A percentile compares a stretch with the other conserved stretches of the same genome.
Conservation (phyloP, 352 stramenopile species). For the Phytophthora syringae region DNA sequence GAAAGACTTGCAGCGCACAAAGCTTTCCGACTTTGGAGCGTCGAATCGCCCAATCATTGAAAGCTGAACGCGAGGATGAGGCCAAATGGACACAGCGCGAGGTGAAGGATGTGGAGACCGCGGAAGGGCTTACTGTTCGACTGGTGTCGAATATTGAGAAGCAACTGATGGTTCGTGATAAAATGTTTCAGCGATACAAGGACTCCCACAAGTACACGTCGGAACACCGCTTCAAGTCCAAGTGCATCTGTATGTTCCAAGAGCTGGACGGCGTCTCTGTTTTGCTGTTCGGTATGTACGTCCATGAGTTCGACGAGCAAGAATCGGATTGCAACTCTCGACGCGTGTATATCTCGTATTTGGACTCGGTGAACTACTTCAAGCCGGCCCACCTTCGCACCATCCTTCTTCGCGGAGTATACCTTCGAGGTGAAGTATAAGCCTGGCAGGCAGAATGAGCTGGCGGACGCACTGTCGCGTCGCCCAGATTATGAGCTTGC, state of each 20-base stretch:
- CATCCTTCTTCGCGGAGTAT: too few species aligned
- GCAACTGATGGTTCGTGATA: conserved; percentile 94
- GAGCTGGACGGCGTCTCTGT: conserved; percentile 99
- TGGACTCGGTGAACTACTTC: conserved; percentile 99
- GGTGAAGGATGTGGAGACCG: conserved; percentile 92
- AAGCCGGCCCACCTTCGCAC: conserved; percentile 96
- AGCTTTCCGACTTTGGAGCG: conserved; percentile 96
- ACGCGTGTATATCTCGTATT: conserved; percentile 98
- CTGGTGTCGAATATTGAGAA: conserved; percentile 97
- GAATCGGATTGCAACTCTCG: conserved; percentile 95
- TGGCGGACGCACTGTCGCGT: too few species aligned
- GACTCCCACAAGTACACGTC: conserved; percentile 90
- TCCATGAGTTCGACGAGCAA: conserved; percentile 99
- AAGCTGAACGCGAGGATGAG: conserved; percentile 89
- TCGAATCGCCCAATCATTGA: conserved; percentile 89
- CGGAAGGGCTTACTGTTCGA: conserved; percentile 93
- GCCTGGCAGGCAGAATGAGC: too few species aligned
- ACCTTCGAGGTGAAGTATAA: too few species aligned
- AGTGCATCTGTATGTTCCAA: conserved; percentile 99
- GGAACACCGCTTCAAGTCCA: conserved; percentile 95
- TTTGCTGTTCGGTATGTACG: conserved; percentile 99
- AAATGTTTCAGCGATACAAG: conserved; percentile 95
- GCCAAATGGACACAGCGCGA: conserved; percentile 80
- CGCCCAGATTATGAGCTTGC: too few species aligned
- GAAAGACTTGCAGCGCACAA: conserved; percentile 94